These are phyloP conservation scores for Peziza echinospora DNA, from an alignment of 495 filamentous ascomycete genomes.

Conservation along the genomic window DNA sequence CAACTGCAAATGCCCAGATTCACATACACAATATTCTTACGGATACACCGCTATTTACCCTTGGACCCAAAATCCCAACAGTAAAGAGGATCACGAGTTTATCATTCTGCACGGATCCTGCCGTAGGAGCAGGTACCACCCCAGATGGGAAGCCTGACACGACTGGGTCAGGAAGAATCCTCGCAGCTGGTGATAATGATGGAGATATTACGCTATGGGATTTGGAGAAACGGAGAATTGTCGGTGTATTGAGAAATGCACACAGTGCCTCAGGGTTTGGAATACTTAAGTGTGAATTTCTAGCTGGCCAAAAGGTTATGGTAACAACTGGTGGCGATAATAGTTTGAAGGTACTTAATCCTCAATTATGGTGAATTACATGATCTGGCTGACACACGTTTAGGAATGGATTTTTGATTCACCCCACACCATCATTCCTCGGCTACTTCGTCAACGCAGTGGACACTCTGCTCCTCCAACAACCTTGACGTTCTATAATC, in stretches of 20 bases:
- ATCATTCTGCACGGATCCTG: conserved; percentile 75
- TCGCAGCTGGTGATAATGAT: conserved; percentile 23
- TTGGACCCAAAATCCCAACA: conserved; percentile 35
- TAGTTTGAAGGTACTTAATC: conserved; percentile 40
- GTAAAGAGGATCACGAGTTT: conserved; percentile 45
- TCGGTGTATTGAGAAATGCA: conserved; percentile 61
- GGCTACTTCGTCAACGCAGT: conserved; percentile 59
- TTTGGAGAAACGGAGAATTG: conserved; percentile 61
- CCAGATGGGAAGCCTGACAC: conserved; percentile 52
- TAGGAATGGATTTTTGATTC: conserved; percentile 21
- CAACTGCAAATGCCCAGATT: conserved; percentile 56
- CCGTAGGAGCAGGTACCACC: conserved; percentile 50
- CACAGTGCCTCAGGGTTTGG: conserved; percentile 50
- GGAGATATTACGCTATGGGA: conserved; percentile 95
- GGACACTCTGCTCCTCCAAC: conserved; percentile 77
- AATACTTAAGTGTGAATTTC: conserved; percentile 64
- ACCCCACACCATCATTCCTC: conserved; percentile 40
- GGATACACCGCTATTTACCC: conserved; percentile 43
- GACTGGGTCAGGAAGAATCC: conserved; percentile 49
- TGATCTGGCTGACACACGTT: too few relatives aligned
- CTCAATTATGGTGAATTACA: neutral
- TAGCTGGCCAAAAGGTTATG: conserved; percentile 75
- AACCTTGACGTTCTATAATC: conserved; percentile 49
- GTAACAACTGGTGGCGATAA: conserved; percentile 84
- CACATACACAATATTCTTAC: conserved; percentile 59